Percentiles rank a stretch among this genome's conserved stretches.
phyloP scores from a whole-genome alignment of 208 protist species.

The Crithidia thermophila region DNA sequence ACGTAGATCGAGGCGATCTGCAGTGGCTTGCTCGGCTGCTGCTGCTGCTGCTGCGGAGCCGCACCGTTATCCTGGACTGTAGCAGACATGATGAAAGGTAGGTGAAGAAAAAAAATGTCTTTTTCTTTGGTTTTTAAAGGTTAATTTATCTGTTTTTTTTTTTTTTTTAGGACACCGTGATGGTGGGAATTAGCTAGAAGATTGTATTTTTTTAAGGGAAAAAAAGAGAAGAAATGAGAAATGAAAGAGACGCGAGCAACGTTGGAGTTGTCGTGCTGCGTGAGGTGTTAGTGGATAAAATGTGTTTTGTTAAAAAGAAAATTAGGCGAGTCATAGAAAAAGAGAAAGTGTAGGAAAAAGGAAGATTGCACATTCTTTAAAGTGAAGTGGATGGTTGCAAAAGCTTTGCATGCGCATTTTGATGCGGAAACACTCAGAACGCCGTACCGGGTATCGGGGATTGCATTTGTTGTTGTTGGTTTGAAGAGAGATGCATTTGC shows the following conservation, averaged over 20 bases:
- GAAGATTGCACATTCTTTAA: too few species aligned
- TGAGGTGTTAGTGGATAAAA: constrained; percentile 6
- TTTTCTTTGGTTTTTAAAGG: constrained; percentile 10
- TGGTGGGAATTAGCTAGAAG: constrained; percentile 8
- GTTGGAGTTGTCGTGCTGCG: constrained; percentile 27
- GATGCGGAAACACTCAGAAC: too few species aligned
- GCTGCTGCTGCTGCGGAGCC: constrained; percentile 22
- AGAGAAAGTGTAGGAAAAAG: background rate
- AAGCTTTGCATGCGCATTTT: too few species aligned
- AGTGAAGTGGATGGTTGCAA: too few species aligned
- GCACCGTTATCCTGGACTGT: constrained; percentile 30
- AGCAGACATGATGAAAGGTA: constrained; percentile 31
- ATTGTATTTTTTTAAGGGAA: constrained; percentile 9
- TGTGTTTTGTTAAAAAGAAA: background rate
- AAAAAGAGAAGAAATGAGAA: constrained; percentile 34
- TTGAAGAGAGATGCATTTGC: too few species aligned
- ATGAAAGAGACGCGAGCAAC: constrained; percentile 29
- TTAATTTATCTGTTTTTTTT: constrained; percentile 30
- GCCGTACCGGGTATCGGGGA: too few species aligned
- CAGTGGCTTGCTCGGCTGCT: constrained; percentile 64
- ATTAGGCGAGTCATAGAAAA: background rate
- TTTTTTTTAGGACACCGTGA: constrained; percentile 6
- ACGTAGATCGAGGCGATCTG: constrained; percentile 98
- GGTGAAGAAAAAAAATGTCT: constrained; percentile 17
- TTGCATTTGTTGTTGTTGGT: too few species aligned